A percentile compares a stretch with the other conserved stretches of the same genome.
phyloP scores from a whole-genome alignment of 2,329 filamentous ascomycete species.

The Trichoderma lentiforme region DNA sequence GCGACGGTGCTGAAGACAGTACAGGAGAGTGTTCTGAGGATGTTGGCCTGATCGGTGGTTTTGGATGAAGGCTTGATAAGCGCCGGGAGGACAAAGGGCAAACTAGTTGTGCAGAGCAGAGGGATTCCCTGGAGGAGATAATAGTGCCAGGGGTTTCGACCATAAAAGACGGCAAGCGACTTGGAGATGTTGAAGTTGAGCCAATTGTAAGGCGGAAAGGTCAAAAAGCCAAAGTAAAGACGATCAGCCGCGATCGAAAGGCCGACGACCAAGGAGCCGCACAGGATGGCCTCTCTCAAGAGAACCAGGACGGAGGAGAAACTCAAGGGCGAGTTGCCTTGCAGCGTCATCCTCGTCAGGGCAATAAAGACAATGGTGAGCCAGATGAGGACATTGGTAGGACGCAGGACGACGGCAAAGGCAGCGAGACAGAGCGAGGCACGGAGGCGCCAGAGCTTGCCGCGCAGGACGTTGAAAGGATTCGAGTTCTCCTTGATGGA shows the following conservation, averaged over 20 bases:
- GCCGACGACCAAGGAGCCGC: constrained; percentile 58
- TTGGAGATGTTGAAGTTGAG: constrained; percentile 88
- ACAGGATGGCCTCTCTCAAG: constrained; percentile 61
- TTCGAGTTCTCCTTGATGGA: constrained; percentile 41
- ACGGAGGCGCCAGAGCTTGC: constrained; percentile 37
- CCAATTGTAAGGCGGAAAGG: constrained; percentile 83
- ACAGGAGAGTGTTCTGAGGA: constrained; percentile 47
- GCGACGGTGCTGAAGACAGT: constrained; percentile 58
- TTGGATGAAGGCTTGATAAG: constrained; percentile 50
- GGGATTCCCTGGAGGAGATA: constrained; percentile 89
- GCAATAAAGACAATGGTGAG: constrained; percentile 53
- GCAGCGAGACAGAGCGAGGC: constrained; percentile 72
- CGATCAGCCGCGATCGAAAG: constrained; percentile 68
- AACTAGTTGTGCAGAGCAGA: constrained; percentile 74
- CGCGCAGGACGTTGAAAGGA: constrained; percentile 23
- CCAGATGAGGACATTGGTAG: constrained; percentile 90
- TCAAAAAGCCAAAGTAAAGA: constrained; percentile 79
- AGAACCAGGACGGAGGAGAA: constrained; percentile 50
- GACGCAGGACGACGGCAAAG: constrained; percentile 78
- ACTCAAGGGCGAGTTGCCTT: constrained; percentile 40
- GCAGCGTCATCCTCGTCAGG: constrained; percentile 40
- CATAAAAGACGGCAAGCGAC: constrained; percentile 88
- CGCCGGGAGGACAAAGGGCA: constrained; percentile 71
- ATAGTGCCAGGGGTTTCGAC: constrained; percentile 85
- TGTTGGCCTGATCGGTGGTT: constrained; percentile 34